Conservation (phyloP, 2,329 filamentous ascomycete species). For the Colletotrichum orbiculare region DNA sequence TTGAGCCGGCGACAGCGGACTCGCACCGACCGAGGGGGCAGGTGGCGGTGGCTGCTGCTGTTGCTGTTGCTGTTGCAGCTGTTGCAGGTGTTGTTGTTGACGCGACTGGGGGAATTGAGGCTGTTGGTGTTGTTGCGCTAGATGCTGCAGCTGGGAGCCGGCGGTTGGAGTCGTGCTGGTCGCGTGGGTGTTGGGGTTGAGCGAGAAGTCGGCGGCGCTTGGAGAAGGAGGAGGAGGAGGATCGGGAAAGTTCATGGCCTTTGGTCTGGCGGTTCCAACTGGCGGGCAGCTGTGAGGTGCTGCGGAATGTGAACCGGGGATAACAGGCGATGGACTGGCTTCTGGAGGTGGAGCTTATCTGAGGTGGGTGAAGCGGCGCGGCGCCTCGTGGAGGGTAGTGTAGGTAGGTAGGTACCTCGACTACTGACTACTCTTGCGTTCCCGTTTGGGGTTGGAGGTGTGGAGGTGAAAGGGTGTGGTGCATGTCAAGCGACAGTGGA, state of each 20-base stretch:
- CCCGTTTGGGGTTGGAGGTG: constrained; percentile 33
- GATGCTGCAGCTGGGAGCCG: constrained; percentile 36
- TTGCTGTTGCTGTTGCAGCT: constrained; percentile 38
- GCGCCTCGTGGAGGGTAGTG: constrained; percentile 10
- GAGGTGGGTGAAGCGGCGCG: constrained; percentile 16
- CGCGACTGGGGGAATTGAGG: constrained; percentile 29
- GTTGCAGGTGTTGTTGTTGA: constrained; percentile 37
- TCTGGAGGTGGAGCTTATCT: constrained; percentile 35
- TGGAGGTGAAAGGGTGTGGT: constrained; percentile 27
- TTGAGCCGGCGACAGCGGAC: constrained; percentile 37
- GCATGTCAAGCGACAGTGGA: background rate
- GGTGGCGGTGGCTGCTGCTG: constrained; percentile 35
- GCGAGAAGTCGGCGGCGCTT: constrained; percentile 41
- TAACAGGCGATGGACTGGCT: constrained; percentile 18
- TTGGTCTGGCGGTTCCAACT: constrained; percentile 32
- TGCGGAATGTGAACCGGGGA: constrained; percentile 25
- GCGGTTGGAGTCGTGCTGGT: constrained; percentile 25
- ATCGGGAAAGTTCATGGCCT: constrained; percentile 47
- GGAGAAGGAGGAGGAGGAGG: constrained; percentile 42
- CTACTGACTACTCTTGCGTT: constrained; percentile 24
- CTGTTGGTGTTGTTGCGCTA: constrained; percentile 38
- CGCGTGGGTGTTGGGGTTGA: constrained; percentile 44
- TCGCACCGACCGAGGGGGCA: constrained; percentile 29
- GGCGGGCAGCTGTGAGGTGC: constrained; percentile 33
- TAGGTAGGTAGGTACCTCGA: constrained; percentile 17